Conservation (phyloP, 2,329 filamentous ascomycete species). For the Annulohypoxylon truncatum region DNA sequence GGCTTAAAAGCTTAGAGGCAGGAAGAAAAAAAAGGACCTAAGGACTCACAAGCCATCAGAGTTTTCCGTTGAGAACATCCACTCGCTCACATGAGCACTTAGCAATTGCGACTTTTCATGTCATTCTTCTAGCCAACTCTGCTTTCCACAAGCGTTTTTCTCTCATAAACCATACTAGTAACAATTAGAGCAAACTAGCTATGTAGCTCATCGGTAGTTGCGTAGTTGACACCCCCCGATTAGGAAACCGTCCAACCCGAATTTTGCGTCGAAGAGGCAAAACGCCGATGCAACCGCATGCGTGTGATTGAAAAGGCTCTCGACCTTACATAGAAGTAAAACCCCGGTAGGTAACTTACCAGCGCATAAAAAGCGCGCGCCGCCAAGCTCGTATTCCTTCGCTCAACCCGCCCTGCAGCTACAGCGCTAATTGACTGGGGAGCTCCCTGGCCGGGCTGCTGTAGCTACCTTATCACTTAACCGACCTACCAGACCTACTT, state of each 20-base stretch:
- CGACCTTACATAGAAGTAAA: not conserved
- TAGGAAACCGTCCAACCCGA: slow-evolving; percentile 13
- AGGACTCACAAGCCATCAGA: not conserved
- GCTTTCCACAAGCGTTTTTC: not conserved
- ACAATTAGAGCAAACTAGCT: not conserved
- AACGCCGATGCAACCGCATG: slow-evolving; percentile 29
- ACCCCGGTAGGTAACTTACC: not conserved
- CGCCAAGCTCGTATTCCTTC: slow-evolving; percentile 40
- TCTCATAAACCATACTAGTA: not conserved
- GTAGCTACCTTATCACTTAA: not conserved
- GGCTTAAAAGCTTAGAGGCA: not conserved
- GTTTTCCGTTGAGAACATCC: not conserved
- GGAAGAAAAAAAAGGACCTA: not conserved
- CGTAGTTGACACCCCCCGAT: not conserved
- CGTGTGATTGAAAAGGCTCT: slow-evolving; percentile 29
- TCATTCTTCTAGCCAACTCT: not conserved
- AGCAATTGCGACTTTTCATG: not conserved
- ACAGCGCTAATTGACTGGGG: not conserved
- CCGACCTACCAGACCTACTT: not conserved
- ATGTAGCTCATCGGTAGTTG: not conserved
- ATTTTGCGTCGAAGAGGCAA: not conserved
- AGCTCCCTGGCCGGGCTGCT: not conserved
- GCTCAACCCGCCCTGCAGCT: slow-evolving; percentile 38
- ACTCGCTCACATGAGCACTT: not conserved
- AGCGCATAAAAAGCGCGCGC: slow-evolving; percentile 3